Conservation (phyloP, 2,329 filamentous ascomycete species). For the Ploettnerulaceae sp. region DNA sequence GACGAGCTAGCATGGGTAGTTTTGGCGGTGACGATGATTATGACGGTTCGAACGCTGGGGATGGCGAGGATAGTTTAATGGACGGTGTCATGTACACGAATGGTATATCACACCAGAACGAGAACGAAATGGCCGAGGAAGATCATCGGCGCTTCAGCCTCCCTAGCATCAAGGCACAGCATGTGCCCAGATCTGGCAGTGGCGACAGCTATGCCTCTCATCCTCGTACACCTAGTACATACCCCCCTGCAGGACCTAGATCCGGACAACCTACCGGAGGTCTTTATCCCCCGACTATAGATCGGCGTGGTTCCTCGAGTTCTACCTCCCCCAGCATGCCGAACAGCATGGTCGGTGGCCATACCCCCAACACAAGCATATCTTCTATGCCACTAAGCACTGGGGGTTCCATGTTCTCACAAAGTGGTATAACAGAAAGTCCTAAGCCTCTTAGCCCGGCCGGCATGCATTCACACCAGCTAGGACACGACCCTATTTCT, state of each 20-base stretch:
- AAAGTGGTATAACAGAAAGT: constrained; percentile 74
- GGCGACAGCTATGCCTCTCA: constrained; percentile 45
- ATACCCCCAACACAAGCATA: constrained; percentile 47
- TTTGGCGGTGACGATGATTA: constrained; percentile 76
- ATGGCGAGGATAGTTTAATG: constrained; percentile 53
- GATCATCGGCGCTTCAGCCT: constrained; percentile 62
- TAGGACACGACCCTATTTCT: constrained; percentile 49
- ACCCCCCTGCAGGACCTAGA: constrained; percentile 62
- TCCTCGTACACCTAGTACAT: constrained; percentile 67
- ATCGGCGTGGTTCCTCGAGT: constrained; percentile 45
- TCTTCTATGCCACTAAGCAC: constrained; percentile 45
- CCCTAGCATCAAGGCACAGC: constrained; percentile 69
- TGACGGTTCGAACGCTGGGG: constrained; percentile 47
- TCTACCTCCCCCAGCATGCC: constrained; percentile 49
- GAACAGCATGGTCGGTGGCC: constrained; percentile 35
- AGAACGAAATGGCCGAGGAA: constrained; percentile 55
- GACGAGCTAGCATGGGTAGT: constrained; percentile 78
- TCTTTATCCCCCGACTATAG: constrained; percentile 58
- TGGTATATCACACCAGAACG: constrained; percentile 47
- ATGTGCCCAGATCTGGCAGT: constrained; percentile 47
- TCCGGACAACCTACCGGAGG: constrained; percentile 46
- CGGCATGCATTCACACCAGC: constrained; percentile 44
- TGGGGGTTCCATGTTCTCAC: constrained; percentile 56
- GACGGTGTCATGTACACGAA: constrained; percentile 48
- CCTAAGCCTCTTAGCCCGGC: constrained; percentile 74